These are phyloP conservation scores for Perilla frutescens DNA, from an alignment of 257 asterid genomes.

Conservation along the genomic window DNA sequence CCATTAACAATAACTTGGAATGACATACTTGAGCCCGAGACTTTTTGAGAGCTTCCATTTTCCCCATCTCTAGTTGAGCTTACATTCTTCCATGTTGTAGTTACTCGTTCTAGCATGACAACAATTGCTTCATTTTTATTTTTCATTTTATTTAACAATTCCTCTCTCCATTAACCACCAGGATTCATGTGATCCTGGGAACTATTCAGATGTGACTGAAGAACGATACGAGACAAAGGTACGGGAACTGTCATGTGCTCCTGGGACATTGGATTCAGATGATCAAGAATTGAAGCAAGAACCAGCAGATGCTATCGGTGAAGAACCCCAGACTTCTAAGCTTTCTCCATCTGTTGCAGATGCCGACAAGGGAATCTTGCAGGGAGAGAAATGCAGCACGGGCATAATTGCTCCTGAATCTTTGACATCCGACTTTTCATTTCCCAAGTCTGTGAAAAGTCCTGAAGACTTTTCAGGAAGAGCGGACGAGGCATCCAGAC, in stretches of 20 bases:
- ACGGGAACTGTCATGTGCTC: constrained; percentile 41
- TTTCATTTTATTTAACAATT: neutral
- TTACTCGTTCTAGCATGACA: neutral
- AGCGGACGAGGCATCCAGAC: constrained; percentile 26
- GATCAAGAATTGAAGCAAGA: constrained; percentile 41
- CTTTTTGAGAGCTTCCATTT: neutral
- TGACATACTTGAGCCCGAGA: neutral
- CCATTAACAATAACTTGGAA: neutral
- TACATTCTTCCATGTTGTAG: neutral
- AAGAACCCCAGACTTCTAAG: constrained; percentile 39
- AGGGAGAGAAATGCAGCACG: constrained; percentile 34
- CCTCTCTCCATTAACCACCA: constrained; percentile 38
- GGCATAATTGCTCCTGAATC: constrained; percentile 39
- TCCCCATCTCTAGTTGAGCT: neutral
- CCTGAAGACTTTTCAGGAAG: constrained; percentile 37
- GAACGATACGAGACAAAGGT: constrained; percentile 64
- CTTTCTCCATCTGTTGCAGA: constrained; percentile 31
- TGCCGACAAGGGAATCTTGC: constrained; percentile 24
- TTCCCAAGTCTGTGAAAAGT: constrained; percentile 41
- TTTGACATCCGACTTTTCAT: constrained; percentile 47
- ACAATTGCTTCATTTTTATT: neutral
- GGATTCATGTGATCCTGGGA: constrained; percentile 82
- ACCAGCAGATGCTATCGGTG: constrained; percentile 31
- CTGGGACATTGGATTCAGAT: constrained; percentile 28
- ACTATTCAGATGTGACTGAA: constrained; percentile 85